A percentile compares a stretch with the other conserved stretches of the same genome.
Conservation (phyloP, 2,329 filamentous ascomycete genomes). For the Dactylonectria macrodidyma region DNA sequence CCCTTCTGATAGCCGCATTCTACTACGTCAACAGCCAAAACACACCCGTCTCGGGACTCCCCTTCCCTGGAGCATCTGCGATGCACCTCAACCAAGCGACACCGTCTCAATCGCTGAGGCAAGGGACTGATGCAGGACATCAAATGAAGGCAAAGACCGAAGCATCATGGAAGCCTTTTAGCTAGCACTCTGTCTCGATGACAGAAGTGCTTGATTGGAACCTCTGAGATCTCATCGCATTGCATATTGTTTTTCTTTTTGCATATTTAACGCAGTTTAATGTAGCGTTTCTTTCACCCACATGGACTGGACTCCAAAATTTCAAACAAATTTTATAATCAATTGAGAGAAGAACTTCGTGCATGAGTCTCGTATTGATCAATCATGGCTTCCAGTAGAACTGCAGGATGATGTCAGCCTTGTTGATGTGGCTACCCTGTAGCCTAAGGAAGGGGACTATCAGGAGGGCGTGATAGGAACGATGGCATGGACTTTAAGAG, state of each 20-base stretch:
- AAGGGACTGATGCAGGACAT: not conserved
- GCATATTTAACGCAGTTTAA: not conserved
- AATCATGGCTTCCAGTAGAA: too few relatives aligned
- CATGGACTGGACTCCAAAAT: not conserved
- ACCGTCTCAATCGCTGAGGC: not conserved
- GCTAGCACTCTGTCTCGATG: not conserved
- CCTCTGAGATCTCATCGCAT: not conserved
- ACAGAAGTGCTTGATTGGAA: not conserved
- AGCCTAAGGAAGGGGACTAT: not conserved
- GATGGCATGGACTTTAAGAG: not conserved
- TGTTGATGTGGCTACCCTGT: not conserved
- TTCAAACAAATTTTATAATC: too few relatives aligned
- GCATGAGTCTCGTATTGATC: too few relatives aligned
- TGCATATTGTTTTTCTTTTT: not conserved
- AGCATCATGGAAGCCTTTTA: not conserved
- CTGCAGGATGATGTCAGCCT: not conserved
- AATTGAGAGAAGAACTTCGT: too few relatives aligned
- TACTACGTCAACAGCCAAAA: slow-evolving; percentile 17
- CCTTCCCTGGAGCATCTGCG: not conserved
- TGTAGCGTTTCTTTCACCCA: not conserved
- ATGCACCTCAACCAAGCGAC: not conserved
- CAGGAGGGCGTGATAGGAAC: not conserved
- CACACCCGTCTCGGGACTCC: not conserved
- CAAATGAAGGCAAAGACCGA: not conserved
- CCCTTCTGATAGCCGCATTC: not conserved